Conservation (phyloP, 441 rosid genomes). For the Dalechampia spathulata region DNA sequence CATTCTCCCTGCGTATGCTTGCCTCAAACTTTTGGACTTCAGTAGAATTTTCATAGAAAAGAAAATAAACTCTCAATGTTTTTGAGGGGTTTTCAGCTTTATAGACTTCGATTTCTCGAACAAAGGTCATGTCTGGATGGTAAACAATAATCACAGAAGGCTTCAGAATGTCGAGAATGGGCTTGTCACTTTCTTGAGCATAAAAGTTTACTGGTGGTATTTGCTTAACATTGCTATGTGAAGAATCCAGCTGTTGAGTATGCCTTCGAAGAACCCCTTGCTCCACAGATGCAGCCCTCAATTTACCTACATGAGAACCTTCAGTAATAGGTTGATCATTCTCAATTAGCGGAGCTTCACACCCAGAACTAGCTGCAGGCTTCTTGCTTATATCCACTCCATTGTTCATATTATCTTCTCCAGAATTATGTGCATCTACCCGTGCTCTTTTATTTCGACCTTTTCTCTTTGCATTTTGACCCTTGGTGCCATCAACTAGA, state of each 20-base stretch:
- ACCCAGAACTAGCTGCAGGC: slow-evolving; percentile 30
- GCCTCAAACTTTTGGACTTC: slow-evolving; percentile 97
- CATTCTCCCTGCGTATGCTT: slow-evolving; percentile 83
- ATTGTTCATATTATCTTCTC: slow-evolving; percentile 22
- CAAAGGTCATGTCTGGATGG: slow-evolving; percentile 84
- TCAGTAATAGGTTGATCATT: slow-evolving; percentile 16
- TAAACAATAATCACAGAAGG: slow-evolving; percentile 78
- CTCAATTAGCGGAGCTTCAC: slow-evolving; percentile 31
- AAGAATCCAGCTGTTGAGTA: slow-evolving; percentile 18
- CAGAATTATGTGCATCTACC: slow-evolving; percentile 19
- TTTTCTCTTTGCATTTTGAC: slow-evolving; percentile 38
- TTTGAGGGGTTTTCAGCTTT: slow-evolving; percentile 79
- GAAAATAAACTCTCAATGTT: slow-evolving; percentile 75
- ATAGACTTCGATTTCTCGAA: slow-evolving; percentile 88
- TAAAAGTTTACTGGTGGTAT: slow-evolving; percentile 72
- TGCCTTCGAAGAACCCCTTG: slow-evolving; percentile 24
- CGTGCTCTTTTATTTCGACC: slow-evolving; percentile 31
- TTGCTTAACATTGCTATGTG: slow-evolving; percentile 25
- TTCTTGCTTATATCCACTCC: slow-evolving; percentile 23
- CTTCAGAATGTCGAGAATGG: slow-evolving; percentile 67
- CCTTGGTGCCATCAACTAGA: slow-evolving; percentile 24
- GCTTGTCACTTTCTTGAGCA: slow-evolving; percentile 74
- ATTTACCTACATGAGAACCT: slow-evolving; percentile 12
- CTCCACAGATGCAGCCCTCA: slow-evolving; percentile 10
- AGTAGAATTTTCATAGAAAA: slow-evolving; percentile 86